Percentiles rank a stretch among this genome's conserved stretches.
These are phyloP conservation scores for Penicillium sp. DNA, from an alignment of 2,329 filamentous ascomycete genomes.

Conservation along the genomic window DNA sequence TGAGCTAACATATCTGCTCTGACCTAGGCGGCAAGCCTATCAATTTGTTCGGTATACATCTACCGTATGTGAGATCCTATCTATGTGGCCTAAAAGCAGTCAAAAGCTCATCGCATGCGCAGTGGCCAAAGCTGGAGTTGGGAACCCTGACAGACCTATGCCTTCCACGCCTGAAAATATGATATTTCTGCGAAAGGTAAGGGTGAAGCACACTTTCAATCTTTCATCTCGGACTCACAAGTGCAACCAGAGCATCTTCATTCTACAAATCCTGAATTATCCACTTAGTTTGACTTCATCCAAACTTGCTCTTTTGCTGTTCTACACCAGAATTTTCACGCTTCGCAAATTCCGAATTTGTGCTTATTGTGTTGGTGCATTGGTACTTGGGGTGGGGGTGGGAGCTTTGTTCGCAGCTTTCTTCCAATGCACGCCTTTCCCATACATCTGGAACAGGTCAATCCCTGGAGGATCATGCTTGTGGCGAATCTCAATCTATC, in stretches of 20 bases:
- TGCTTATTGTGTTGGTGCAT: neutral
- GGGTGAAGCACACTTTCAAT: neutral
- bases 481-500: neutral
- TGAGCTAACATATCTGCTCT: neutral
- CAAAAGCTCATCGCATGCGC: neutral
- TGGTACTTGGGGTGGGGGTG: neutral
- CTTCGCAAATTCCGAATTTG: neutral
- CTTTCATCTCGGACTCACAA: neutral
- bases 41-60: neutral
- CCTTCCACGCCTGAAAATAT: neutral
- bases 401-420: neutral
- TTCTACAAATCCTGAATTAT: slow-evolving; percentile 5
- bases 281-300: slow-evolving; percentile 15
- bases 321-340: slow-evolving; percentile 3
- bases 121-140: neutral
- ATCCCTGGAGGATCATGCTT: neutral
- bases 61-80: neutral
- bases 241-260: neutral
- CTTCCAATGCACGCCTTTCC: neutral
- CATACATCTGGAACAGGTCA: neutral
- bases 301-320: slow-evolving; percentile 18
- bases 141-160: neutral
- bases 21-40: neutral
- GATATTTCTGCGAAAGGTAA: neutral
- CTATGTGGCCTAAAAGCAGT: neutral